Evolutionary conservation across 1,284 basidiomycete genomes (phyloP).

Genomic region (Fistulina hepatica): DNA sequence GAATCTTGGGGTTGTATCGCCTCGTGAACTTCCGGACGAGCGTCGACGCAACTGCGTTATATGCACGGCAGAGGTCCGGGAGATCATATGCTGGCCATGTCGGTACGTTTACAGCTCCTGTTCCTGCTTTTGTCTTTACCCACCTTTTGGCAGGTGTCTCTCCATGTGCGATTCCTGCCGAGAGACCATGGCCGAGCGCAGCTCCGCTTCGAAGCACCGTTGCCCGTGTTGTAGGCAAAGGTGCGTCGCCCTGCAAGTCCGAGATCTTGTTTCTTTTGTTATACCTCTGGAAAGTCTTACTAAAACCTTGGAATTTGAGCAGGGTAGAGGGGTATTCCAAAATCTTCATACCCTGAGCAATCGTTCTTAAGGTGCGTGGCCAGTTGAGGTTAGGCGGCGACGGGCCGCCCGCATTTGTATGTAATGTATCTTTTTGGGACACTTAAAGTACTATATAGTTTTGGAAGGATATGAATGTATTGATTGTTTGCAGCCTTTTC

Average conservation of each 20-base stretch:
- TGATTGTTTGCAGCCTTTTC: too few species aligned
- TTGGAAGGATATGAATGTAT: too few species aligned
- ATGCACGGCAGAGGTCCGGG: slow-evolving; percentile 56
- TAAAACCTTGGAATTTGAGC: slow-evolving; percentile 2
- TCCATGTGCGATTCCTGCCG: slow-evolving; percentile 65
- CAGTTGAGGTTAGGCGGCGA: too few species aligned
- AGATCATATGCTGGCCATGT: slow-evolving; percentile 73
- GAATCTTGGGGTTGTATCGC: slow-evolving; percentile 1
- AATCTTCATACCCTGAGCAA: slow-evolving; percentile 52
- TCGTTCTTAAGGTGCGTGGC: too few species aligned
- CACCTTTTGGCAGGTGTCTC: slow-evolving; percentile 38
- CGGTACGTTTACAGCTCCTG: slow-evolving; percentile 35
- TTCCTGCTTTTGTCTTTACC: background rate
- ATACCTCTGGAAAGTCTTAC: slow-evolving; percentile 2
- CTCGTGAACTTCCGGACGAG: background rate
- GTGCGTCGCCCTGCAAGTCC: slow-evolving; percentile 28
- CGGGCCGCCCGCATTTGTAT: too few species aligned
- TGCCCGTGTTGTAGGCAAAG: slow-evolving; percentile 65
- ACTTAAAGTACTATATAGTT: too few species aligned
- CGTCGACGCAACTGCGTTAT: slow-evolving; percentile 46
- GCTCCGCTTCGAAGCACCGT: slow-evolving; percentile 51
- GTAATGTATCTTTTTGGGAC: too few species aligned
- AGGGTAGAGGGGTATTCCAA: slow-evolving; percentile 67
- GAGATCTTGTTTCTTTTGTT: slow-evolving; percentile 1
- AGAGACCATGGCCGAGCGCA: slow-evolving; percentile 52